Base-by-base conservation (phyloP, 1,284 basidiomycete genomes). In the Ustilago hordei region DNA sequence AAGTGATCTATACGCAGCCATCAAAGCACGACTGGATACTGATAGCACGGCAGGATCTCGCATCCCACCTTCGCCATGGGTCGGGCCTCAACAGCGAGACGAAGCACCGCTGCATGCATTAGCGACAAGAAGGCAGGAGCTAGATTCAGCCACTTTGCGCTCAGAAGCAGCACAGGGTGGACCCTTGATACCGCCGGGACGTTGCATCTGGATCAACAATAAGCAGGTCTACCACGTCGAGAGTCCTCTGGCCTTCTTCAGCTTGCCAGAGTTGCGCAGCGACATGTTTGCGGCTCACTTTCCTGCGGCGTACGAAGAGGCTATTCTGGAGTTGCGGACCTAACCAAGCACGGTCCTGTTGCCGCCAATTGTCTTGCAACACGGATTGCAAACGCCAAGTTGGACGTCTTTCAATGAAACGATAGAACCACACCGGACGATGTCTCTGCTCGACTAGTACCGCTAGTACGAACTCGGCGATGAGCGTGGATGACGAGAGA, bases 231-330 rank as follows among this genome's bases (percentile, higher is more conserved):
- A 84, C 61, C 62, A 65, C 9, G 75, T 85, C 7, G 68, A 74
- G 50, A 75, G 74, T 36, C 82, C 84, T 8, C 56, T 83, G 17
- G 66, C 80, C 6, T 85, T 85, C 69, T 85, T 85, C 74, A 78
- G 77, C 61, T 55, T 85, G 34, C 84, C 84, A 7, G 82, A 83
- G 45, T 61, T 84, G 48, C 59, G 67, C 1, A 56, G 63, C 50
- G 69, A 76, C 52, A 81, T 84, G 83, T 83, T 85, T 67, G 78
- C 80, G 1, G 67, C 74, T 39, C 84, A 85, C 64, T 82, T 85
- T 35, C 84, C 84, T 9, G 79, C 80, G 19, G 82, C 82, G 9
- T 85, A 85, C 71, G 83, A 85, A 57, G 78, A 78, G 35, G 83
- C 81, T 4, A 79, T 84, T 34, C 52, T 79, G 41, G 78, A 75